A percentile compares a stretch with the other conserved stretches of the same genome.
phyloP scores from a whole-genome alignment of 768 basidiomycete genomes.

The Piloderma croceum region DNA sequence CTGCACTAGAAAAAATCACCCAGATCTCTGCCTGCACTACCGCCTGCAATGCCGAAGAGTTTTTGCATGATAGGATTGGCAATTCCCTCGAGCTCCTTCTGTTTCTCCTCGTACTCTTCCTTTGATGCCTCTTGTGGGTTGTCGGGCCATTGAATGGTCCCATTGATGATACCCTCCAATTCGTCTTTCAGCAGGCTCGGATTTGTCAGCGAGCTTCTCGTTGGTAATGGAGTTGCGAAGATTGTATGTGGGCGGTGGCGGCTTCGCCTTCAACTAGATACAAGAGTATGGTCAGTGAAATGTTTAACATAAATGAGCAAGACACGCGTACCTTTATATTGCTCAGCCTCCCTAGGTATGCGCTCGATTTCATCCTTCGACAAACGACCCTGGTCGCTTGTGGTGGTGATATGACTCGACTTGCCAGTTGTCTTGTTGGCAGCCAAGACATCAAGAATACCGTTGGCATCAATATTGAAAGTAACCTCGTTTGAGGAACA shows the following conservation, averaged over 20 bases:
- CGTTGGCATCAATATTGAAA: too few relatives aligned
- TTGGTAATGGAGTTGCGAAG: constrained; percentile 52
- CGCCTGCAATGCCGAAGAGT: constrained; percentile 15
- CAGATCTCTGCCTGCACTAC: constrained; percentile 24
- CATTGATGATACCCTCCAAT: constrained; percentile 45
- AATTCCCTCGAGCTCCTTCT: too few relatives aligned
- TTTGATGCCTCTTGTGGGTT: constrained; percentile 47
- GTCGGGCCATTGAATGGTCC: constrained; percentile 49
- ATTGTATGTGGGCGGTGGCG: constrained; percentile 53
- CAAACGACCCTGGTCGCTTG: constrained; percentile 41
- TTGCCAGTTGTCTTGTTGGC: too few relatives aligned
- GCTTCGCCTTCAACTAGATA: too few relatives aligned
- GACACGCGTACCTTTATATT: constrained; percentile 25
- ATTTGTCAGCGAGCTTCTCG: too few relatives aligned
- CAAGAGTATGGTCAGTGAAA: constrained; percentile 12
- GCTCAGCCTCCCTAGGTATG: too few relatives aligned
- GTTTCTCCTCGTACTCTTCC: too few relatives aligned
- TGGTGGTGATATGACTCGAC: constrained; percentile 33
- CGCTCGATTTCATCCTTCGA: too few relatives aligned
- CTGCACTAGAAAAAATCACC: too few relatives aligned
- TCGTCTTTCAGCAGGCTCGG: constrained; percentile 46
- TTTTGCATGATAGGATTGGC: too few relatives aligned
- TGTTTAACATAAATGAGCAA: constrained; percentile 5
- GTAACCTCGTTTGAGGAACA: too few relatives aligned
- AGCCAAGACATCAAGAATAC: too few relatives aligned